A percentile compares a stretch with the other conserved stretches of the same genome.
Evolutionary conservation across 2,329 filamentous ascomycete species (phyloP).

Genomic region (Delphinella strobiligena): DNA sequence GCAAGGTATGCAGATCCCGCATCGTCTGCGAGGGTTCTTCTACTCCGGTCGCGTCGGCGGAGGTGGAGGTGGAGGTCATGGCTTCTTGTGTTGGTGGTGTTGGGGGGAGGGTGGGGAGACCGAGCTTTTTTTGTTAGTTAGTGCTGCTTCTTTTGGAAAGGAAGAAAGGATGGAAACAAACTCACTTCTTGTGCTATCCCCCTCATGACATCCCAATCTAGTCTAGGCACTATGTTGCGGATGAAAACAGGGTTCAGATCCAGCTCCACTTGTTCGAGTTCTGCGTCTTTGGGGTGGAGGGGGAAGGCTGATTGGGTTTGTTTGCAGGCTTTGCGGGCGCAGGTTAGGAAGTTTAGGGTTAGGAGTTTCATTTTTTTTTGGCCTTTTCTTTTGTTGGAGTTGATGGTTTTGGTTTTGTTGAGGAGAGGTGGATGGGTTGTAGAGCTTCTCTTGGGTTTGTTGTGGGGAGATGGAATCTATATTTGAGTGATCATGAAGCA

Average conservation of each 20-base stretch:
- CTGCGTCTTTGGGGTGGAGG: slow-evolving; percentile 82
- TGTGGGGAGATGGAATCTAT: too few species aligned
- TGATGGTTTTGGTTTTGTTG: too few species aligned
- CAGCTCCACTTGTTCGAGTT: slow-evolving; percentile 73
- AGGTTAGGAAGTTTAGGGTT: slow-evolving; percentile 92
- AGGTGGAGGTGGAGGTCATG: too few species aligned
- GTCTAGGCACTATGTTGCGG: slow-evolving; percentile 68
- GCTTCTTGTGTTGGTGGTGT: slow-evolving; percentile 17
- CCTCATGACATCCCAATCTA: slow-evolving; percentile 78
- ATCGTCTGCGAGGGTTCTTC: slow-evolving; percentile 55
- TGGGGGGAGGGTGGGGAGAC: slow-evolving; percentile 59
- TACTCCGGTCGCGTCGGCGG: slow-evolving; percentile 46
- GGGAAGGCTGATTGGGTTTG: slow-evolving; percentile 68
- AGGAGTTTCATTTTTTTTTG: slow-evolving; percentile 68
- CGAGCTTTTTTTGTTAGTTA: slow-evolving; percentile 45
- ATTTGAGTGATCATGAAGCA: too few species aligned
- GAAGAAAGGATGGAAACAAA: slow-evolving; percentile 15
- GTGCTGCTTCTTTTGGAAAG: not conserved
- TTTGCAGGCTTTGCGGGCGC: slow-evolving; percentile 92
- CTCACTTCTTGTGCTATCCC: slow-evolving; percentile 64
- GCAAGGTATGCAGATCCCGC: slow-evolving; percentile 64
- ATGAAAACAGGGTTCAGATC: slow-evolving; percentile 73
- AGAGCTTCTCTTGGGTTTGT: too few species aligned
- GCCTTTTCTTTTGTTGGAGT: not conserved
- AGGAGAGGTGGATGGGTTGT: too few species aligned